Conservation (phyloP, 1,139 yeast species). For the Nakaseomyces delphensis region DNA sequence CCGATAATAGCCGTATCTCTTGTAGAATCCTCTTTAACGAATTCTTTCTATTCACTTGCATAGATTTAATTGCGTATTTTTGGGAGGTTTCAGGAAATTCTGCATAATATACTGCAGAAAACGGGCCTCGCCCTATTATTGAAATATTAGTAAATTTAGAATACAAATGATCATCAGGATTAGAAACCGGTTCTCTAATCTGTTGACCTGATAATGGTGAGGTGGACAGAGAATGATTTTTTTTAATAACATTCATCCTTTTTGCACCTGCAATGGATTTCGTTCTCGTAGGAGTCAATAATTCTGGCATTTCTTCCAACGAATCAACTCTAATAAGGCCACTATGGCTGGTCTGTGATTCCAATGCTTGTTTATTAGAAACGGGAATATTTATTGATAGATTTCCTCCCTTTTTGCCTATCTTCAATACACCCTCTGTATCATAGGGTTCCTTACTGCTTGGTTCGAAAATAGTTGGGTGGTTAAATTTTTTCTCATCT, state of each 20-base stretch:
- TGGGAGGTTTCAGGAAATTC: conserved; percentile 49
- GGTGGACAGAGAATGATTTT: background rate
- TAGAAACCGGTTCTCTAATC: conserved; percentile 19
- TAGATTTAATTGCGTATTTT: conserved; percentile 73
- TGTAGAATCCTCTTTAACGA: conserved; percentile 32
- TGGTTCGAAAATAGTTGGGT: conserved; percentile 1
- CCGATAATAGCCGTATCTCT: conserved; percentile 33
- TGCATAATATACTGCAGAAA: conserved; percentile 77
- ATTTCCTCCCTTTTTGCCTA: background rate
- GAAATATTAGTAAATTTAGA: conserved; percentile 66
- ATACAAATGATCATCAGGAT: conserved; percentile 41
- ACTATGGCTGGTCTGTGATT: background rate
- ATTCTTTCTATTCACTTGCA: conserved; percentile 39
- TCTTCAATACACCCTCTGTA: background rate
- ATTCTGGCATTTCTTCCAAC: background rate
- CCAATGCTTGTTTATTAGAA: background rate
- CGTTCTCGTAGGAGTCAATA: conserved; percentile 21
- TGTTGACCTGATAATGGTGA: background rate
- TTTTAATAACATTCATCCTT: background rate
- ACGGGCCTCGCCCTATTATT: conserved; percentile 76
- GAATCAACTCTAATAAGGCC: background rate
- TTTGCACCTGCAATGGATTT: conserved; percentile 12
- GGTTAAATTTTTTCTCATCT: conserved; percentile 9
- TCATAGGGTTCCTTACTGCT: conserved; percentile 9
- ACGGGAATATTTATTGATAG: background rate